Conservation (phyloP, 768 basidiomycete genomes). For the Termitomyces sp. region DNA sequence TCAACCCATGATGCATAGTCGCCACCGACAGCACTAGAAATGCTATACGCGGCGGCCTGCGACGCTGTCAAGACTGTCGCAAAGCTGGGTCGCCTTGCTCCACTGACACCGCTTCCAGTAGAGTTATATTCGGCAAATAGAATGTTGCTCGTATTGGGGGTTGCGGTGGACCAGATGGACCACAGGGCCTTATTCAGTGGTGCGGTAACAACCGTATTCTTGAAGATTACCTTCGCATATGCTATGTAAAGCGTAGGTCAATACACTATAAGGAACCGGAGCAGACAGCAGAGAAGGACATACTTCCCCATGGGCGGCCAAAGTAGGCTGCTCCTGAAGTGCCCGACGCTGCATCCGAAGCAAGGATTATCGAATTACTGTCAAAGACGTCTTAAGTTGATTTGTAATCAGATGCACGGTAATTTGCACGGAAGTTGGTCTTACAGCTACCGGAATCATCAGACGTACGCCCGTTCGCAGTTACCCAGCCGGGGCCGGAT, state of each 20-base stretch:
- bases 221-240: constrained; percentile 45
- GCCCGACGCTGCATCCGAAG: constrained; percentile 8
- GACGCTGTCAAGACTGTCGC: constrained; percentile 30
- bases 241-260: constrained; percentile 18
- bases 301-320: constrained; percentile 43
- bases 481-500: constrained; percentile 39
- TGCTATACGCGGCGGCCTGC: constrained; percentile 32
- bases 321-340: constrained; percentile 24
- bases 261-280: neutral
- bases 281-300: constrained; percentile 9
- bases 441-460: constrained; percentile 43
- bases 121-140: constrained; percentile 8
- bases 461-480: constrained; percentile 42
- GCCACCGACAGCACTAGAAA: constrained; percentile 41
- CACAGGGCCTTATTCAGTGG: constrained; percentile 31
- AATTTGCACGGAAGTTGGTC: constrained; percentile 9
- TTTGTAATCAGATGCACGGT: neutral
- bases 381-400: constrained; percentile 35
- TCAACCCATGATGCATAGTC: constrained; percentile 45
- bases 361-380: constrained; percentile 36
- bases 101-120: constrained; percentile 1
- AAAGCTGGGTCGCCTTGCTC: constrained; percentile 28
- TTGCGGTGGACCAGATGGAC: constrained; percentile 4
- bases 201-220: constrained; percentile 36
- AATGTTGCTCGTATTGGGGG: constrained; percentile 1